Conservation (phyloP, 2,329 filamentous ascomycete species). For the Nakataea oryzae region DNA sequence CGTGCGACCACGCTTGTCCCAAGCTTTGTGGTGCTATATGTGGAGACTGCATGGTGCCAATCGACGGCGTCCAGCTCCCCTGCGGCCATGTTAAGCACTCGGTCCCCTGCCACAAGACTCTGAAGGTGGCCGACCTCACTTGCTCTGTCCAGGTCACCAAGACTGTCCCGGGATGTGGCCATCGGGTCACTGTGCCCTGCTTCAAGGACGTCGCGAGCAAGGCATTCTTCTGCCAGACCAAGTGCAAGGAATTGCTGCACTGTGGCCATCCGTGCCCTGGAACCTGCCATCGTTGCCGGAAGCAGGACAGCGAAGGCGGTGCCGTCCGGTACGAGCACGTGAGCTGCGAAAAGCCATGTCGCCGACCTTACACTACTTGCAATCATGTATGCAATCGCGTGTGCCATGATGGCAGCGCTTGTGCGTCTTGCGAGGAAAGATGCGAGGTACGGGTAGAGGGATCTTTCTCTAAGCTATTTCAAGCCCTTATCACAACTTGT, state of each 20-base stretch:
- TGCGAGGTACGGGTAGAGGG: slow-evolving; percentile 41
- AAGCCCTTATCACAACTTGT: no score
- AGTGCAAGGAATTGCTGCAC: slow-evolving; percentile 31
- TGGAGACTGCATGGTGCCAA: slow-evolving; percentile 21
- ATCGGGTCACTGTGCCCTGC: slow-evolving; percentile 41
- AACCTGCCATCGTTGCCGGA: slow-evolving; percentile 37
- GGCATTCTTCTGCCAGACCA: slow-evolving; percentile 33
- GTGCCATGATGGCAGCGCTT: slow-evolving; percentile 42
- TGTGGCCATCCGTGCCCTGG: slow-evolving; percentile 51
- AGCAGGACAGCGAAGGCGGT: slow-evolving; percentile 17
- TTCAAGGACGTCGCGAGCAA: slow-evolving; percentile 27
- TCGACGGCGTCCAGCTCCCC: slow-evolving; percentile 20
- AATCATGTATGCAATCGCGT: slow-evolving; percentile 36
- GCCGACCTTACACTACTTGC: slow-evolving; percentile 40
- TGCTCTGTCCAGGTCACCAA: slow-evolving; percentile 38
- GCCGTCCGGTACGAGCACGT: slow-evolving; percentile 29
- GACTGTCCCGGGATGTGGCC: slow-evolving; percentile 41
- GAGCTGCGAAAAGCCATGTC: slow-evolving; percentile 36
- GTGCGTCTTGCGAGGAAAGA: slow-evolving; percentile 31
- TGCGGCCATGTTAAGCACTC: slow-evolving; percentile 29
- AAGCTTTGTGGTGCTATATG: slow-evolving; percentile 32
- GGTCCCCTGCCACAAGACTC: slow-evolving; percentile 27
- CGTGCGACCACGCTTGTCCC: slow-evolving; percentile 34
- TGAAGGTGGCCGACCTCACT: slow-evolving; percentile 30
- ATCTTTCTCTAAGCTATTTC: neutral